A percentile compares a stretch with the other conserved stretches of the same genome.
Conservation (phyloP, 1,284 basidiomycete species). For the Porodaedalea pini region DNA sequence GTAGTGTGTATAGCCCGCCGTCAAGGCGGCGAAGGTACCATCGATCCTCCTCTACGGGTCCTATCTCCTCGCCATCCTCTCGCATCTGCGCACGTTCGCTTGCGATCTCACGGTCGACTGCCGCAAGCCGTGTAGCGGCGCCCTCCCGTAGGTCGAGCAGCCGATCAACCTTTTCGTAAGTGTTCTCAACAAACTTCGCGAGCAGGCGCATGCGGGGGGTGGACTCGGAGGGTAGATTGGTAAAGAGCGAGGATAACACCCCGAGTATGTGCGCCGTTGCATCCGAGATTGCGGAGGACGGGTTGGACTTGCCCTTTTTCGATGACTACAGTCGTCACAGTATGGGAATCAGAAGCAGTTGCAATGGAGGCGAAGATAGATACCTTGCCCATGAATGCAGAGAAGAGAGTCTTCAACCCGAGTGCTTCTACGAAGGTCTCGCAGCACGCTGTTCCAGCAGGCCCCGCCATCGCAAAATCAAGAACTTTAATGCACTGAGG, state of each 20-base stretch:
- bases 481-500: constrained; percentile 86
- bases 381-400: constrained; percentile 92
- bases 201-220: constrained; percentile 78
- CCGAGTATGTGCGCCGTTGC: constrained; percentile 87
- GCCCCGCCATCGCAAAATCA: constrained; percentile 86
- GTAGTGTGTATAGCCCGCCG: constrained; percentile 83
- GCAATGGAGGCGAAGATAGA: constrained; percentile 10
- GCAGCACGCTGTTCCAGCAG: constrained; percentile 72
- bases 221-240: constrained; percentile 86
- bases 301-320: constrained; percentile 62
- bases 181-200: constrained; percentile 88
- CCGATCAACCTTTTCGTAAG: constrained; percentile 92
- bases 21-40: constrained; percentile 86
- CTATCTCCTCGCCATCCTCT: constrained; percentile 56
- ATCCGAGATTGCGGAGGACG: constrained; percentile 54
- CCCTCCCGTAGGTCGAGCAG: constrained; percentile 83
- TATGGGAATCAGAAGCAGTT: no score
- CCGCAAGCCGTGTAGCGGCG: constrained; percentile 55
- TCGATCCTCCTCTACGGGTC: constrained; percentile 63
- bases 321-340: constrained; percentile 33
- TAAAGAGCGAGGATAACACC: constrained; percentile 85
- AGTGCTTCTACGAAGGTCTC: constrained; percentile 84
- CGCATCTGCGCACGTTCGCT: constrained; percentile 61
- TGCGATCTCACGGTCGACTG: constrained; percentile 61
- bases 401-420: constrained; percentile 87